phyloP scores from a whole-genome alignment of 2,329 filamentous ascomycete genomes.

The Cladosporium sphaerospermum region DNA sequence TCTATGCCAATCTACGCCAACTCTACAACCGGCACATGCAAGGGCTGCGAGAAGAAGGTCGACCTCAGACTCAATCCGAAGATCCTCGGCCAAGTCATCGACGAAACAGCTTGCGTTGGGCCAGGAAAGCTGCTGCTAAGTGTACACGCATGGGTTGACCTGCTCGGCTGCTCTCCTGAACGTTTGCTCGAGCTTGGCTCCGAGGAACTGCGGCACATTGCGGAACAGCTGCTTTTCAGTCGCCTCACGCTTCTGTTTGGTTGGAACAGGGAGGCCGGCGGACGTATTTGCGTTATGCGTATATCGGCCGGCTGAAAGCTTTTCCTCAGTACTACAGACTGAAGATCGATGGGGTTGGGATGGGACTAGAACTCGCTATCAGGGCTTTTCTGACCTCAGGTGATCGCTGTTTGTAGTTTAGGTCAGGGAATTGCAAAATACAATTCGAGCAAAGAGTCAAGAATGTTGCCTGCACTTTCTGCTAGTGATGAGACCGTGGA shows the following conservation, averaged over 20 bases:
- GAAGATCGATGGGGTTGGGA: too few relatives aligned
- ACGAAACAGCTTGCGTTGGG: conserved; percentile 52
- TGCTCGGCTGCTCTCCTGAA: conserved; percentile 41
- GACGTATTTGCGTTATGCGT: conserved; percentile 34
- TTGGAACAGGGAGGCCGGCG: conserved; percentile 36
- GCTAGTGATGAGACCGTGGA: too few relatives aligned
- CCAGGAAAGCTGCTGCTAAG: conserved; percentile 50
- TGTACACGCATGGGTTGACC: conserved; percentile 46
- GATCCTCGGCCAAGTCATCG: conserved; percentile 39
- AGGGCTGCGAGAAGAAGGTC: conserved; percentile 35
- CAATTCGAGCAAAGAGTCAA: too few relatives aligned
- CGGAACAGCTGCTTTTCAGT: conserved; percentile 47
- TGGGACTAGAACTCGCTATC: too few relatives aligned
- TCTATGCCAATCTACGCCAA: conserved; percentile 51
- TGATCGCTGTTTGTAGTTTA: too few relatives aligned
- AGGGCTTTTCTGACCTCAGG: too few relatives aligned
- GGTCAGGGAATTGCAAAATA: too few relatives aligned
- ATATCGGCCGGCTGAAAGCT: conserved; percentile 19
- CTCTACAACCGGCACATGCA: conserved; percentile 32
- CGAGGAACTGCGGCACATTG: conserved; percentile 43
- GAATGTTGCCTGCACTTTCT: too few relatives aligned
- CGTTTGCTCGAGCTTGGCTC: conserved; percentile 37
- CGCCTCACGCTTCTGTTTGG: conserved; percentile 52
- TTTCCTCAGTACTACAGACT: neutral
- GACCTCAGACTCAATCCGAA: conserved; percentile 37